A percentile compares a stretch with the other conserved stretches of the same genome.
Conservation (phyloP, 2,329 filamentous ascomycete species). For the Penicillium sp. region DNA sequence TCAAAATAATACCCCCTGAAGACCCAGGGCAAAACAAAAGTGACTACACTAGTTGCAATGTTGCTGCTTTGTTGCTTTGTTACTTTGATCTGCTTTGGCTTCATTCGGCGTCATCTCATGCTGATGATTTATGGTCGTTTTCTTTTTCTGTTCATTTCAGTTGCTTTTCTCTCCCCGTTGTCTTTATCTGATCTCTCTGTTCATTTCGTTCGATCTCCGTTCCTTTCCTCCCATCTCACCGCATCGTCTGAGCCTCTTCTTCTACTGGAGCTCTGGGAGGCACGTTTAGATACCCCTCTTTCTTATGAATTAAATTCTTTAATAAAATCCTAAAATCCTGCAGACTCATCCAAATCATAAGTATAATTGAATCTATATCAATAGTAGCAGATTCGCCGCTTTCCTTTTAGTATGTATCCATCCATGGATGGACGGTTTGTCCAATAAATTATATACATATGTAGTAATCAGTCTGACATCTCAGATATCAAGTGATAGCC, state of each 20-base stretch:
- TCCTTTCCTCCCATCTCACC: background rate
- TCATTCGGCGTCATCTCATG: background rate
- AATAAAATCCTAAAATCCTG: background rate
- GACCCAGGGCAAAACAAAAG: background rate
- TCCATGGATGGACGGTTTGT: no score
- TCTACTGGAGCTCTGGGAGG: constrained; percentile 21
- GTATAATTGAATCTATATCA: background rate
- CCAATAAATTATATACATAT: no score
- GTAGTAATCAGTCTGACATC: no score
- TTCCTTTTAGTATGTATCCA: no score
- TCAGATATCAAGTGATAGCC: no score
- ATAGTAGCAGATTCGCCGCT: no score
- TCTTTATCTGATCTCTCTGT: background rate
- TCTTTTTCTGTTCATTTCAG: background rate
- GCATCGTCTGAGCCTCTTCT: constrained; percentile 9
- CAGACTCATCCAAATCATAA: no score
- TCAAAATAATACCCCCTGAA: background rate
- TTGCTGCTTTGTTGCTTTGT: constrained; percentile 10
- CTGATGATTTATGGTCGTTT: constrained; percentile 1
- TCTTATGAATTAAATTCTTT: constrained; percentile 18
- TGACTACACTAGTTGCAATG: background rate
- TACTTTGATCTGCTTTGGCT: background rate
- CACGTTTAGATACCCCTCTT: constrained; percentile 38
- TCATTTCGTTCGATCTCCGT: background rate
- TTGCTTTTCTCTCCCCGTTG: background rate